Evolutionary conservation across 2,329 filamentous ascomycete species (phyloP).

Genomic region (Cordyceps militaris): DNA sequence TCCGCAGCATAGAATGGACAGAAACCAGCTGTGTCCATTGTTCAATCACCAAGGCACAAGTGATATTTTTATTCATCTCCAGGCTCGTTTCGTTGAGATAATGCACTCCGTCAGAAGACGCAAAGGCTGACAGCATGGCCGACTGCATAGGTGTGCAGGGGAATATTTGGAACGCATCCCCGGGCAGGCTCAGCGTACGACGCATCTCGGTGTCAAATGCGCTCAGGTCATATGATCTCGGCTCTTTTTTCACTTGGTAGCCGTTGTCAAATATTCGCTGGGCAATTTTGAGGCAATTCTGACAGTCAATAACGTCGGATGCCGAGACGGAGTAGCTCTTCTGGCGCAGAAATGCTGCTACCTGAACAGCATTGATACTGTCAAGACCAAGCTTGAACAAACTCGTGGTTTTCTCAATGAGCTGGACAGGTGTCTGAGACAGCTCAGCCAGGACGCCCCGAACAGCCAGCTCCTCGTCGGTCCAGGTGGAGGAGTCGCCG

Average conservation of each 20-base stretch:
- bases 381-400: conserved; percentile 88
- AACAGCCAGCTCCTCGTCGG: conserved; percentile 30
- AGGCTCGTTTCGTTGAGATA: conserved; percentile 72
- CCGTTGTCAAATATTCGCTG: conserved; percentile 10
- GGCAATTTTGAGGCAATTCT: conserved; percentile 37
- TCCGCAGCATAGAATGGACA: conserved; percentile 66
- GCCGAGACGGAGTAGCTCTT: conserved; percentile 53
- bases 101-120: conserved; percentile 55
- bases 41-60: conserved; percentile 33
- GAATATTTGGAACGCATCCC: conserved; percentile 43
- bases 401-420: conserved; percentile 55
- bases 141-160: conserved; percentile 77
- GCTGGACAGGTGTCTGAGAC: conserved; percentile 40
- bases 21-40: conserved; percentile 54
- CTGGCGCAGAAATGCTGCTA: conserved; percentile 61
- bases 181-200: conserved; percentile 21
- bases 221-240: conserved; percentile 30
- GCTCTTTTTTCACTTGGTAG: neutral
- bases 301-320: conserved; percentile 65
- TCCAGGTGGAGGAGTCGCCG: conserved; percentile 14
- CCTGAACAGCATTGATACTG: conserved; percentile 79
- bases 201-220: conserved; percentile 30
- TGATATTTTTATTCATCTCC: conserved; percentile 34
- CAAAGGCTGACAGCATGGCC: conserved; percentile 70
- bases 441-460: conserved; percentile 52